A percentile compares a stretch with the other conserved stretches of the same genome.
Conservation (phyloP, 805 yeast genomes). For the Saccharomycopsis fermentans region DNA sequence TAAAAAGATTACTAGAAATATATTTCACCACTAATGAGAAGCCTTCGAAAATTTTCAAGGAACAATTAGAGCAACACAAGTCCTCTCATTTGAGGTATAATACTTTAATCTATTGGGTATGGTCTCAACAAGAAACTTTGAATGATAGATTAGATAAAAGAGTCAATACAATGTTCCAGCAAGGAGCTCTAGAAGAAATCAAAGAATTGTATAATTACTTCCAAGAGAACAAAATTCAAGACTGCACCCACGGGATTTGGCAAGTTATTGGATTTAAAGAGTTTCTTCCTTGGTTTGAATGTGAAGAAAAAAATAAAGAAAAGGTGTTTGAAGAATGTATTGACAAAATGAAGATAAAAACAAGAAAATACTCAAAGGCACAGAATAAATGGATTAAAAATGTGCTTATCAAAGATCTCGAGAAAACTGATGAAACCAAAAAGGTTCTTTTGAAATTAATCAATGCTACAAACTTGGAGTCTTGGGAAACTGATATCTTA, state of each 20-base stretch:
- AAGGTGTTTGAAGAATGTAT: conserved; percentile 27
- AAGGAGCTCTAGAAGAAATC: conserved; percentile 66
- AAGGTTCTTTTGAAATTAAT: conserved; percentile 39
- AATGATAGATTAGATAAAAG: conserved; percentile 59
- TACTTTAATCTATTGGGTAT: conserved; percentile 74
- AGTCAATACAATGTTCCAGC: conserved; percentile 72
- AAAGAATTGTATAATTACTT: conserved; percentile 43
- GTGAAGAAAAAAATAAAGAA: background rate
- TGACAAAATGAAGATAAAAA: conserved; percentile 70
- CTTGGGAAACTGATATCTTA: conserved; percentile 52
- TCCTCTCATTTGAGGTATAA: conserved; percentile 40
- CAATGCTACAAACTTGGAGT: conserved; percentile 61
- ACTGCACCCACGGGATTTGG: conserved; percentile 58
- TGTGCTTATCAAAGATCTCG: conserved; percentile 50
- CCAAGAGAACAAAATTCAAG: conserved; percentile 10
- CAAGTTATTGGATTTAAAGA: conserved; percentile 94
- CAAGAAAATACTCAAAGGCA: conserved; percentile 76
- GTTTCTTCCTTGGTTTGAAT: conserved; percentile 54
- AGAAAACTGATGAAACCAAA: conserved; percentile 9
- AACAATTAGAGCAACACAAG: conserved; percentile 34
- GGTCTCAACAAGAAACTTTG: conserved; percentile 48
- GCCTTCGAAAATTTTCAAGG: conserved; percentile 61
- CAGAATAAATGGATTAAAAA: conserved; percentile 89
- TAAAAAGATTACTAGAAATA: conserved; percentile 74
- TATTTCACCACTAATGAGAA: conserved; percentile 52